These are phyloP conservation scores for Chaetoscypha palmicola DNA, from an alignment of 2,329 filamentous ascomycete genomes.

Conservation along the genomic window DNA sequence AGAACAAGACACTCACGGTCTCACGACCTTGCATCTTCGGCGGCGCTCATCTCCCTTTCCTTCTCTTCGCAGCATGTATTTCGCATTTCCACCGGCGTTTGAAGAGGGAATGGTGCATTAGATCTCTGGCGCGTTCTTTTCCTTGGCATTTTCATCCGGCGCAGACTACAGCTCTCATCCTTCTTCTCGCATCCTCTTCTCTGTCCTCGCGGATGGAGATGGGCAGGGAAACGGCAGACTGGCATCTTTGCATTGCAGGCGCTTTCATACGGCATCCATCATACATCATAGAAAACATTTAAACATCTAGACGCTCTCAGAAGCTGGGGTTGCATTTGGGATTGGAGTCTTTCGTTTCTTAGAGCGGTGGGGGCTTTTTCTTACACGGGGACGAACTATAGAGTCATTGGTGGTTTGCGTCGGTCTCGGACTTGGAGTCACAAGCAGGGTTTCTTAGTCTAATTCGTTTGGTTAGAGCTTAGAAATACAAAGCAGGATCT, in stretches of 20 bases:
- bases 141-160: background rate
- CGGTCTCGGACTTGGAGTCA: too few relatives aligned
- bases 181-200: background rate
- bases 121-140: slow-evolving; percentile 2
- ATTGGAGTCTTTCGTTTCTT: slow-evolving; percentile 1
- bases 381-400: background rate
- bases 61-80: background rate
- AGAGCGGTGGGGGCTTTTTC: background rate
- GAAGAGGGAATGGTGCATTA: slow-evolving; percentile 18
- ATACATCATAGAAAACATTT: too few relatives aligned
- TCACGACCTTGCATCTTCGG: background rate
- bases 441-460: too few relatives aligned
- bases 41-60: too few relatives aligned
- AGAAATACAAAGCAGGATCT: too few relatives aligned
- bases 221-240: background rate
- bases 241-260: background rate
- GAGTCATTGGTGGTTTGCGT: background rate
- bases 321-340: slow-evolving; percentile 3
- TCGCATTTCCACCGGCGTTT: slow-evolving; percentile 13
- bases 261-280: too few relatives aligned
- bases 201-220: background rate
- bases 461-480: too few relatives aligned
- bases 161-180: background rate
- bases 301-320: slow-evolving; percentile 1
- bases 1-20: background rate